A percentile compares a stretch with the other conserved stretches of the same genome.
These are phyloP conservation scores for Candida glucosophila DNA, from an alignment of 1,139 yeast genomes.

Conservation along the genomic window DNA sequence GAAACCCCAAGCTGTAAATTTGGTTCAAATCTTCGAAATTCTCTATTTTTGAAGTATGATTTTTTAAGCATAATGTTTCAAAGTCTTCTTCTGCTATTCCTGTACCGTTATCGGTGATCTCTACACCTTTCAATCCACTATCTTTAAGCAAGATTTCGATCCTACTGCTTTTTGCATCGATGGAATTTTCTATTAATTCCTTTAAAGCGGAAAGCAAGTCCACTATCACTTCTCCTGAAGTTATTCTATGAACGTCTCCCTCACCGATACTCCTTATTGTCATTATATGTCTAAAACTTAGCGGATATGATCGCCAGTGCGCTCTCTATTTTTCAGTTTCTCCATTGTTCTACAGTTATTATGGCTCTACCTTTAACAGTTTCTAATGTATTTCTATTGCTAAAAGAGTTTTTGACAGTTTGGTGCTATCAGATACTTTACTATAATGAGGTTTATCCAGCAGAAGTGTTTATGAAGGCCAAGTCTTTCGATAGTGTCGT, in stretches of 20 bases:
- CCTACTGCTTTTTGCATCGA: constrained; percentile 67
- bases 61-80: constrained; percentile 54
- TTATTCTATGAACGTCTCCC: constrained; percentile 58
- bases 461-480: constrained; percentile 25
- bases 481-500: constrained; percentile 34
- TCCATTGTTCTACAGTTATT: not conserved
- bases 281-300: constrained; percentile 5
- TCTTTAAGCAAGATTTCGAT: constrained; percentile 61
- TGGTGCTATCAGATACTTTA: constrained; percentile 41
- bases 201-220: constrained; percentile 72
- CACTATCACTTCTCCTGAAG: constrained; percentile 89
- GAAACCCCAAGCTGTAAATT: constrained; percentile 60
- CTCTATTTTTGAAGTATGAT: constrained; percentile 71
- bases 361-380: constrained; percentile 15
- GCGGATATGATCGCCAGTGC: too few species aligned
- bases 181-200: constrained; percentile 78
- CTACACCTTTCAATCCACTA: constrained; percentile 69
- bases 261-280: constrained; percentile 28
- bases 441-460: constrained; percentile 35
- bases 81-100: constrained; percentile 63
- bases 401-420: constrained; percentile 31
- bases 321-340: not conserved
- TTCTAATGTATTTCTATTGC: constrained; percentile 19
- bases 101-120: constrained; percentile 64
- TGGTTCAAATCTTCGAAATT: constrained; percentile 47